Evolutionary conservation across 257 asterid genomes (phyloP).

Genomic region (Scutellaria barbata): DNA sequence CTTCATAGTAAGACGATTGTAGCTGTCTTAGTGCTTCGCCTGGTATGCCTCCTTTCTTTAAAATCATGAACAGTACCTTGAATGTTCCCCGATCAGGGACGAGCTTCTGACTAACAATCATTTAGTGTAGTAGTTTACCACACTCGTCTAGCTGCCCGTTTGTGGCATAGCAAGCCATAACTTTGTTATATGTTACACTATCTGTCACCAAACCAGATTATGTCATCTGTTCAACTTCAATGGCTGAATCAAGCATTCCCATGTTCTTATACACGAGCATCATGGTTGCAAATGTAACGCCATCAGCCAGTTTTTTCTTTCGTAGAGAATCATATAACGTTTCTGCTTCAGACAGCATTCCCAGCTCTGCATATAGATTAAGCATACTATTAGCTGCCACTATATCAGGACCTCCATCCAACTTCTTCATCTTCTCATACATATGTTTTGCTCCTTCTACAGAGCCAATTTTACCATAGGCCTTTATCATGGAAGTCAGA

Average conservation of each 20-base stretch:
- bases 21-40: slow-evolving; percentile 69
- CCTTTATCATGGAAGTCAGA: slow-evolving; percentile 88
- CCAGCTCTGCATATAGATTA: slow-evolving; percentile 70
- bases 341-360: slow-evolving; percentile 84
- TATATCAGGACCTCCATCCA: slow-evolving; percentile 74
- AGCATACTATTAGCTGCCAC: slow-evolving; percentile 92
- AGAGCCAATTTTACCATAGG: slow-evolving; percentile 70
- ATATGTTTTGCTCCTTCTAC: slow-evolving; percentile 68
- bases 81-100: slow-evolving; percentile 67
- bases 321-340: slow-evolving; percentile 53
- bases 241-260: slow-evolving; percentile 89
- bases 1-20: slow-evolving; percentile 60
- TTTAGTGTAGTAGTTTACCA: slow-evolving; percentile 78
- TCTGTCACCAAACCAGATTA: slow-evolving; percentile 62
- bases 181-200: slow-evolving; percentile 65
- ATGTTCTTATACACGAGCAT: slow-evolving; percentile 79
- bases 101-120: slow-evolving; percentile 62
- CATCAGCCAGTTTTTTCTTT: slow-evolving; percentile 63
- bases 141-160: slow-evolving; percentile 70
- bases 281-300: slow-evolving; percentile 83
- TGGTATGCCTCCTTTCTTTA: slow-evolving; percentile 76
- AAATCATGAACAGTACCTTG: slow-evolving; percentile 65
- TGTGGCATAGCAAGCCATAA: slow-evolving; percentile 79
- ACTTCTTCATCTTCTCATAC: slow-evolving; percentile 67
- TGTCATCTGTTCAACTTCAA: slow-evolving; percentile 74